Evolutionary conservation across 805 yeast species (phyloP), one percentile per base, ranked within the genome.

Genomic region (Yamadazyma kitorensis): DNA sequence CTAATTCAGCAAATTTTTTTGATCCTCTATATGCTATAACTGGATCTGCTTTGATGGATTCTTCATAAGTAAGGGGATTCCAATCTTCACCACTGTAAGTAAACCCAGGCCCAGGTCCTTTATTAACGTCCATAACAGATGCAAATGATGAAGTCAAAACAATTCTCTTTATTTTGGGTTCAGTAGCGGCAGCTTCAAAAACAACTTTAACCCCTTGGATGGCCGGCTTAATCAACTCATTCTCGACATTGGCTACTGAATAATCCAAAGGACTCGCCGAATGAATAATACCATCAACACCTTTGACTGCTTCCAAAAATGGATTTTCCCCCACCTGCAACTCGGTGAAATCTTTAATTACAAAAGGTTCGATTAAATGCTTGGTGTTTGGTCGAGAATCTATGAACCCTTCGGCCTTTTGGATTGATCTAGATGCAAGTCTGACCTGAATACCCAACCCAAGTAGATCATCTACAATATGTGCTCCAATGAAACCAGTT

Each of bases 91-190:
- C 49, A 11, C 42, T 38, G 19, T 43, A 39, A 11, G 46, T 37
- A 12, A 42, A 39, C 2, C 44, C 41, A 4, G 51, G 49, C 11
- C 48, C 51, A 3, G 39, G 31, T 8, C 52, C 54, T 26, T 29
- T 41, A 6, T 33, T 16, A 16, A 43, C 48, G 21, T 49, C 52
- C 40, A 43, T 42, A 4, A 47, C 46, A n/a, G 53, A 45, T 11
- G 52, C 53, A 37, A 46, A 44, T 2, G 55, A 51, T 7, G 55
- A 51, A 13, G 55, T 51, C 30, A 49, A 27, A 6, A 49, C 49
- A 17, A 49, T 39, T 27, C 47, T 35, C 21, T 39, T 46, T 16
- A 50, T 35, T 3, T 20, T 20, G 10, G 45, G 38, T 14, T 31
- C 42, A 2, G 29, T 23, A n/a, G 17, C 5, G 2, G 48, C 41